Percentiles rank a stretch among this genome's conserved stretches.
Evolutionary conservation across 345 rosid genomes (phyloP).

Genomic region (Citrus inodora): DNA sequence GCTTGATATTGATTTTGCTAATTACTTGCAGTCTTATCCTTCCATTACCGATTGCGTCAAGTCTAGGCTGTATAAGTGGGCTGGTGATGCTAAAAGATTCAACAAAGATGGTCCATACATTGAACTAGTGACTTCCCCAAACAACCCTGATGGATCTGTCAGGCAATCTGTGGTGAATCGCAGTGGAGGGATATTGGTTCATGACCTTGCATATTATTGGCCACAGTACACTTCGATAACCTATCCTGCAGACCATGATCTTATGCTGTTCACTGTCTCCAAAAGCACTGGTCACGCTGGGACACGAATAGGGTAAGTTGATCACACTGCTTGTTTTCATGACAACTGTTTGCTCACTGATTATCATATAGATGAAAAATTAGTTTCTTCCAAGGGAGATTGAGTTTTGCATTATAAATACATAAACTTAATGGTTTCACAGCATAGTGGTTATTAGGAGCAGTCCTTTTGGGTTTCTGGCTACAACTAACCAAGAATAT

Average conservation of each 20-base stretch:
- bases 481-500: not conserved
- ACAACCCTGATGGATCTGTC: conserved; percentile 82
- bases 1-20: conserved; percentile 11
- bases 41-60: conserved; percentile 69
- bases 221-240: conserved; percentile 88
- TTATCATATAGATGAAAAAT: not conserved
- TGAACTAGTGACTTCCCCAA: conserved; percentile 92
- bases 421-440: not conserved
- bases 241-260: conserved; percentile 62
- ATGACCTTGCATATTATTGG: conserved; percentile 95
- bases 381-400: not conserved
- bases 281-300: conserved; percentile 94
- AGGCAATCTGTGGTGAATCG: conserved; percentile 68
- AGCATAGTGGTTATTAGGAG: not conserved
- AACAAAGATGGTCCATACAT: conserved; percentile 60
- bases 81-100: conserved; percentile 71
- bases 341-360: not conserved
- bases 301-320: conserved; percentile 79
- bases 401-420: not conserved
- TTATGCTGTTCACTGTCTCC: conserved; percentile 83
- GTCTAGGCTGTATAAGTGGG: conserved; percentile 79
- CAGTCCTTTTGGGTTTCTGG: not conserved
- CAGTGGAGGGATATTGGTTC: conserved; percentile 65
- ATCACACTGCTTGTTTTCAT: not conserved
- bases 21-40: conserved; percentile 68